Base-by-base conservation (phyloP, 2,329 filamentous ascomycete genomes). In the Diaporthe eres region DNA sequence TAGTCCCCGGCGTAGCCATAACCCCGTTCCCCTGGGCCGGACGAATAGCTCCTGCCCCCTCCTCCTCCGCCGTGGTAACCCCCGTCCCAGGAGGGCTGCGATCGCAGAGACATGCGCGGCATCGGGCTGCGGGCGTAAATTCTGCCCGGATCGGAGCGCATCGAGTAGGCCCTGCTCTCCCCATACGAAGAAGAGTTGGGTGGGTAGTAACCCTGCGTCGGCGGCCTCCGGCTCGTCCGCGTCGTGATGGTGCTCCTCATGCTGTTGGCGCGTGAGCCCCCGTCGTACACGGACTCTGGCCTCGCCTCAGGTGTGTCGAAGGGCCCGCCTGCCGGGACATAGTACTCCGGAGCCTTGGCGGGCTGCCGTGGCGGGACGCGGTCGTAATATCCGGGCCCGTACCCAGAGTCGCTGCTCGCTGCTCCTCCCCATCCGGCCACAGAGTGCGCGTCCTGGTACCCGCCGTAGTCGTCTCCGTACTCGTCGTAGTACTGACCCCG, bases 391-490 rank as follows among this genome's bases (percentile, higher is more conserved):
- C 71, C 71, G 28, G 71, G 57, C 15, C 57, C 71, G 47, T 72
- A 72, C 25, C 71, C 71, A 19, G 71, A 73, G 58, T 73, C 71
- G 22, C 71, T 73, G 47, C 71, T 73, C 7, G 71, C 70, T 4
- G 42, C 71, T 10, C 58, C 44, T 7, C 71, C 44, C 1, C 47
- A 57, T 1, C 57, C 57, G 19, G 15, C 67, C 13, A 37, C 25
- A 12, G n/a, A 39, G 5, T 55, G 51, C 5, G 58, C 71, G 44
- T 73, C 71, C 34, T 73, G 71, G 44, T 73, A 73, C 25, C 71
- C 71, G 71, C 71, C 71, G 58, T 73, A 73, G 71, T 73, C 71
- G 22, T 73, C 71, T 2, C 71, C 71, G 58, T 73, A 73, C n/a
- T 73, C 71, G 25, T 73, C 71, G 47, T 73, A 57, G 49, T 57